Conservation (phyloP, 2,329 filamentous ascomycete genomes). For the Xylariaceae sp. region DNA sequence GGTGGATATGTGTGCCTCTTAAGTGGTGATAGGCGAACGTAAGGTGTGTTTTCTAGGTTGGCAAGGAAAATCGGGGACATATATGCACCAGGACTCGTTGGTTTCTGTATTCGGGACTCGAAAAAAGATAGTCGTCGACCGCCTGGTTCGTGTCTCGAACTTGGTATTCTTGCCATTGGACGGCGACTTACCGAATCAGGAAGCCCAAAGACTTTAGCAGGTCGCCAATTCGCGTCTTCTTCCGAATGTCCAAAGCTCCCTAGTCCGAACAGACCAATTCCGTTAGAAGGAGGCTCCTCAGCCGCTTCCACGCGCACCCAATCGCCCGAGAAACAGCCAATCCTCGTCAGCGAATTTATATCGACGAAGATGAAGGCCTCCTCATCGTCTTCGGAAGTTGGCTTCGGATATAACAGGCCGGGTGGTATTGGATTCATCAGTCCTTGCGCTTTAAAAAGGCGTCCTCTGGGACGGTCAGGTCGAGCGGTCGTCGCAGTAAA, state of each 20-base stretch:
- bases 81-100: conserved; percentile 60
- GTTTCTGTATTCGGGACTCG: conserved; percentile 62
- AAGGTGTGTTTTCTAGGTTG: conserved; percentile 75
- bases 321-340: conserved; percentile 96
- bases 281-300: conserved; percentile 67
- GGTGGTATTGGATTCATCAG: conserved; percentile 68
- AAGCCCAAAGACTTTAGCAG: conserved; percentile 83
- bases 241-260: conserved; percentile 62
- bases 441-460: conserved; percentile 80
- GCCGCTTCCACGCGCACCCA: conserved; percentile 85
- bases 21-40: conserved; percentile 73
- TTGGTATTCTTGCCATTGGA: conserved; percentile 57
- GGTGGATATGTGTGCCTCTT: conserved; percentile 48
- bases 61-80: conserved; percentile 82
- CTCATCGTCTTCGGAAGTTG: conserved; percentile 73
- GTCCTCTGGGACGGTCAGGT: conserved; percentile 66
- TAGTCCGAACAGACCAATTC: conserved; percentile 62
- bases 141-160: conserved; percentile 46
- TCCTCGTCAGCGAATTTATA: conserved; percentile 75
- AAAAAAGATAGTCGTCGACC: conserved; percentile 58
- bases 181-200: conserved; percentile 68
- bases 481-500: conserved; percentile 82
- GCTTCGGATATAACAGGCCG: conserved; percentile 80
- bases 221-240: conserved; percentile 67
- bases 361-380: conserved; percentile 89